Percentiles rank a stretch among this genome's conserved stretches.
Evolutionary conservation across 139 green algal species (phyloP).

Genomic region (Chlamydomonas incerta): DNA sequence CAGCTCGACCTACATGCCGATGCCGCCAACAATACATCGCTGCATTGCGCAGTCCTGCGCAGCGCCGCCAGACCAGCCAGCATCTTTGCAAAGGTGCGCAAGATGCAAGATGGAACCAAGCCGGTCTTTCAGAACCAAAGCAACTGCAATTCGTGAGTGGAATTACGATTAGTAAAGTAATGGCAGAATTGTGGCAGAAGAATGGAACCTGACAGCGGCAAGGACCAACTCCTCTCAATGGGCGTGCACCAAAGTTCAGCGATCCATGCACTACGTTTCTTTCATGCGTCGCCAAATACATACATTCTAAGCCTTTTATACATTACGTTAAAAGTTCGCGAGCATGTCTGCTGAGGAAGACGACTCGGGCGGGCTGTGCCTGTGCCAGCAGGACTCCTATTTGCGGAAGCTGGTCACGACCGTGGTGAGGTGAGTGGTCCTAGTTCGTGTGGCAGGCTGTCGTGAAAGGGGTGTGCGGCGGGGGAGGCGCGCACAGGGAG

Average conservation of each 20-base stretch:
- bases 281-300: no score
- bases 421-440: neutral
- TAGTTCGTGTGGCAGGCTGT: no score
- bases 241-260: no score
- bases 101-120: neutral
- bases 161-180: no score
- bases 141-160: no score
- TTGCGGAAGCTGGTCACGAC: neutral
- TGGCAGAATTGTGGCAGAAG: no score
- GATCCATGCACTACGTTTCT: no score
- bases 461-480: no score
- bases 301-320: neutral
- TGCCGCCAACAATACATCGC: neutral
- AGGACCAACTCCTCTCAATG: no score
- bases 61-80: constrained; percentile 11
- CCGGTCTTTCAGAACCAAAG: no score
- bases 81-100: neutral
- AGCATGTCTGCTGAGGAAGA: neutral
- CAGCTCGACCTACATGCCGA: constrained; percentile 3
- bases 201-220: no score
- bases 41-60: neutral
- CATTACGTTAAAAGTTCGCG: neutral
- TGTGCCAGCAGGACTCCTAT: constrained; percentile 37
- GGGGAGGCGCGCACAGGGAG: no score
- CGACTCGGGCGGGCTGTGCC: neutral